A percentile compares a stretch with the other conserved stretches of the same genome.
Conservation (phyloP, 371 early-diverging fungal genomes). For the Blakeslea trispora region DNA sequence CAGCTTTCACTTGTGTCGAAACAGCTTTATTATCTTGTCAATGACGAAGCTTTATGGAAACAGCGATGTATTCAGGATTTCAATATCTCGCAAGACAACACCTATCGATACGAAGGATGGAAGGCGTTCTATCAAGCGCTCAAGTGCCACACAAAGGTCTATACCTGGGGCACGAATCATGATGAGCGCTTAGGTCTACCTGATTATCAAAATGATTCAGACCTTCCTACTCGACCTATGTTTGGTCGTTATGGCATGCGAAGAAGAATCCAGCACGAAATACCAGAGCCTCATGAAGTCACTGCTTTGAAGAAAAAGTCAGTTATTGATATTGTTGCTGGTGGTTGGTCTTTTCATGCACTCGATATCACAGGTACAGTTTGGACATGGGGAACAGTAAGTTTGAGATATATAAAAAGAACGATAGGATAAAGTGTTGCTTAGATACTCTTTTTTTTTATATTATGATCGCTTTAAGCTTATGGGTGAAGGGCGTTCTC, state of each 20-base stretch:
- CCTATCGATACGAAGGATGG: conserved; percentile 43
- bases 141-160: conserved; percentile 29
- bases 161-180: conserved; percentile 46
- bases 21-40: conserved; percentile 24
- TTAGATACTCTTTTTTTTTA: no score
- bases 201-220: not conserved
- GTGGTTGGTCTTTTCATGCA: conserved; percentile 55
- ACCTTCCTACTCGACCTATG: no score
- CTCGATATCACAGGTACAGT: conserved; percentile 41
- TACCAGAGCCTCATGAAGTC: conserved; percentile 7
- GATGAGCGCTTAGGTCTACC: conserved; percentile 33
- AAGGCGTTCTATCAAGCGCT: conserved; percentile 37
- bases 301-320: not conserved
- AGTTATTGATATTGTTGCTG: conserved; percentile 37
- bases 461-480: no score
- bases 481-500: no score
- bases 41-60: conserved; percentile 48
- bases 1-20: conserved; percentile 11
- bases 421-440: no score
- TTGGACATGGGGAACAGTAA: conserved; percentile 54
- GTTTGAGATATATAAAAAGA: not conserved
- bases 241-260: no score
- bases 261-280: not conserved
- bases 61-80: conserved; percentile 36
- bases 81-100: conserved; percentile 34